Evolutionary conservation across 2,329 filamentous ascomycete genomes (phyloP), one percentile per base, ranked within the genome.

Genomic region (Alternaria brassicae): DNA sequence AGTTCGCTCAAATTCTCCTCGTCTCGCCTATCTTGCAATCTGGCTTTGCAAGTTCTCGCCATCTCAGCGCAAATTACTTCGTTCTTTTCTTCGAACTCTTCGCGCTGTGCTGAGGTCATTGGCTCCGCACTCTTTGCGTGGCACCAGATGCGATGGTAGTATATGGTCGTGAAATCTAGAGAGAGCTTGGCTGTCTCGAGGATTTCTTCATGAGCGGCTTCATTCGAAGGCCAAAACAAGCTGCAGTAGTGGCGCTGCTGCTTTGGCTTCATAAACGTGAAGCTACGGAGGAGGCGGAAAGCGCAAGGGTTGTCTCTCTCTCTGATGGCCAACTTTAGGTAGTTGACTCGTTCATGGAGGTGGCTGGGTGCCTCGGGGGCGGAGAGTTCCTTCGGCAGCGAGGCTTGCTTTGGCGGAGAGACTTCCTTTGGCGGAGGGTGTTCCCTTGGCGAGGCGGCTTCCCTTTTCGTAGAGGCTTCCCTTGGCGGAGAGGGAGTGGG

Each of bases 161-260:
- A 52, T 19, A 52, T 52, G 25, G 10, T 12, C 5, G 36, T 30
- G 25, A 41, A 40, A 6, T 41, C 25, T 15, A 17, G 49, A 30
- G 36, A 41, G 21, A 52, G 34, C 6, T 32, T 15, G 37, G 49
- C 37, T 15, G 19, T 32, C 2, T 25, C 17, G 15, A 27, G 23
- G 12, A 52, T 10, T 12, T 56, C 44, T 17, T 39, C 37, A 6
- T 27, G 36, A 13, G 53, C 53, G 9, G 27, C 53, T 21, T 56
- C 44, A 36, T 56, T 50, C 5, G 44, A 49, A 6, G 36, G 44
- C 53, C 53, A 56, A 17, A 49, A 56, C 27, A 40, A 27, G 4
- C 3, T 6, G 36, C 53, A 41, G 37, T 49, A 48, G 2, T 39
- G 32, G 3, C 36, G 42, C 25, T 50, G 32, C n/a, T 23, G 12